A percentile compares a stretch with the other conserved stretches of the same genome.
Conservation (phyloP, 192 early-diverging fungal genomes). For the Backusella liffmaniae region DNA sequence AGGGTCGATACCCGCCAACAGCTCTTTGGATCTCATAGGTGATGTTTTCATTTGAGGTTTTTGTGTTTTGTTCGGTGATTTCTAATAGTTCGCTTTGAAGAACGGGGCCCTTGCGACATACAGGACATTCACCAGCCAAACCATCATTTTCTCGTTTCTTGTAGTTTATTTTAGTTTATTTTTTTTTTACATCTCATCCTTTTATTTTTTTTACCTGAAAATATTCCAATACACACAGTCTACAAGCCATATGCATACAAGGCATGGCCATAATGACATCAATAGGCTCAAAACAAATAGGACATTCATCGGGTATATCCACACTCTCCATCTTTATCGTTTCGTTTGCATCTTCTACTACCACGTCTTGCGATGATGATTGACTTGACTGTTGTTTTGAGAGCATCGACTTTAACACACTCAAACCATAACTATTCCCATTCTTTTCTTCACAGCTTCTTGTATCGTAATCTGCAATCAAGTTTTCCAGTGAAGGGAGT, state of each 20-base stretch:
- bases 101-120: conserved; percentile 51
- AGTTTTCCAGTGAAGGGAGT: conserved; percentile 27
- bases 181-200: too few species aligned
- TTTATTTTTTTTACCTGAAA: conserved; percentile 46
- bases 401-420: not conserved
- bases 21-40: conserved; percentile 24
- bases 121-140: conserved; percentile 50
- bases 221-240: conserved; percentile 50
- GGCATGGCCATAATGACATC: conserved; percentile 50
- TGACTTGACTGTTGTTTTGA: not conserved
- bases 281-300: conserved; percentile 54
- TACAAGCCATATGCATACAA: conserved; percentile 57
- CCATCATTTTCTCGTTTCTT: conserved; percentile 47
- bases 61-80: conserved; percentile 16
- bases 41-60: not conserved
- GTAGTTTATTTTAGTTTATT: not conserved
- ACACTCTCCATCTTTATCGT: not conserved
- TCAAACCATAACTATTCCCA: not conserved
- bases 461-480: conserved; percentile 39
- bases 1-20: conserved; percentile 26
- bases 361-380: not conserved
- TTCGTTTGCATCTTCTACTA: not conserved
- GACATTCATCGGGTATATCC: conserved; percentile 40
- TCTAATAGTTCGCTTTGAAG: conserved; percentile 46
- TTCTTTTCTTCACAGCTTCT: not conserved